These are phyloP conservation scores for Persicaria maculosa DNA, from an alignment of 148 eudicot genomes.

Conservation along the genomic window DNA sequence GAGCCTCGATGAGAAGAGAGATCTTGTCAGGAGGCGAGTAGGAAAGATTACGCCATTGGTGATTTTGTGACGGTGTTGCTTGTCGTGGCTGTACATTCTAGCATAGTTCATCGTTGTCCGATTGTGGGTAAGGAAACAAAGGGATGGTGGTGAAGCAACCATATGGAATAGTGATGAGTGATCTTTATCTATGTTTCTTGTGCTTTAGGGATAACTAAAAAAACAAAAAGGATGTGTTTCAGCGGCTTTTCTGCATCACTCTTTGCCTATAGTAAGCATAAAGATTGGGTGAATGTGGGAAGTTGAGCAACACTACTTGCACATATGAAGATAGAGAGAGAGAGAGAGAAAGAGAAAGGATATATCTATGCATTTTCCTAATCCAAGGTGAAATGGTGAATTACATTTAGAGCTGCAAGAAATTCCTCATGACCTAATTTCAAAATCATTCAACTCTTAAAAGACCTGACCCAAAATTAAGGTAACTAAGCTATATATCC, in stretches of 20 bases:
- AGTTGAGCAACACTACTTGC: constrained; percentile 2
- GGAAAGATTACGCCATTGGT: neutral
- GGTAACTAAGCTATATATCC: no score
- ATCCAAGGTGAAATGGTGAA: no score
- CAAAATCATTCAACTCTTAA: no score
- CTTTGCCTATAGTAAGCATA: neutral
- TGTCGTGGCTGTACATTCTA: neutral
- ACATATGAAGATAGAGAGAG: neutral
- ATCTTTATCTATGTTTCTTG: neutral
- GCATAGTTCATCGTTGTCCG: neutral
- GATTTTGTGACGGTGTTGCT: neutral
- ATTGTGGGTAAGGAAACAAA: neutral
- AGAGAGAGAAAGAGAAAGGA: no score
- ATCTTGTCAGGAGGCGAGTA: neutral
- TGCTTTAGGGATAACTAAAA: neutral
- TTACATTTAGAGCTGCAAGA: no score
- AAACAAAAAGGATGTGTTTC: neutral
- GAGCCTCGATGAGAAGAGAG: neutral
- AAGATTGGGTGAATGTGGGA: neutral
- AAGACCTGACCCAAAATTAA: no score
- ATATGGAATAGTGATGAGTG: neutral
- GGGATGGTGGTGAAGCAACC: neutral
- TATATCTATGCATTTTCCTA: no score
- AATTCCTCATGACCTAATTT: no score
- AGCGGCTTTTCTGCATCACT: neutral